Conservation (phyloP, 1,284 basidiomycete species). For the Wallemia hederae region DNA sequence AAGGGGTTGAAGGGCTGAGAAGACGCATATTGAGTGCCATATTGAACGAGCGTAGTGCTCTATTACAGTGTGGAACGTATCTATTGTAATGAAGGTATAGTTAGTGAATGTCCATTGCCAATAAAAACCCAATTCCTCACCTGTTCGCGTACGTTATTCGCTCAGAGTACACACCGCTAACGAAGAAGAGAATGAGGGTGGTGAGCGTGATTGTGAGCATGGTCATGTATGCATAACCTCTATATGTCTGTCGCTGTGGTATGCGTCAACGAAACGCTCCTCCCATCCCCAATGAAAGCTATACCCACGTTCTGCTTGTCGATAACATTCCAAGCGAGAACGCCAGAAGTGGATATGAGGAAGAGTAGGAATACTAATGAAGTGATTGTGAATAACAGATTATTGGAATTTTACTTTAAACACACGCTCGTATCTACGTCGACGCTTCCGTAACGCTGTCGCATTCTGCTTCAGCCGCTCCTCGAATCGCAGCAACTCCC, state of each 20-base stretch:
- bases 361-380: background rate
- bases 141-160: conserved; percentile 88
- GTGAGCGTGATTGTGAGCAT: conserved; percentile 22
- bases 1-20: conserved; percentile 26
- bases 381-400: background rate
- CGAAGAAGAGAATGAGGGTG: conserved; percentile 79
- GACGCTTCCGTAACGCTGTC: conserved; percentile 42
- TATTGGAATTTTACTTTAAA: conserved; percentile 8
- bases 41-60: conserved; percentile 66
- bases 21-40: conserved; percentile 86
- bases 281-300: background rate
- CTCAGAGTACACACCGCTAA: conserved; percentile 82
- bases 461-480: conserved; percentile 86
- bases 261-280: background rate
- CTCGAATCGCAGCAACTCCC: conserved; percentile 77
- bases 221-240: background rate
- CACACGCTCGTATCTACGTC: conserved; percentile 62
- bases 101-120: conserved; percentile 4
- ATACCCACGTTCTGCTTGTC: background rate
- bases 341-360: conserved; percentile 24
- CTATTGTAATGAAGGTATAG: conserved; percentile 19
- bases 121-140: conserved; percentile 18
- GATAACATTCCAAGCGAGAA: conserved; percentile 20
- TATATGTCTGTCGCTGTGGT: background rate
- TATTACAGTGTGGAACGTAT: conserved; percentile 89